Evolutionary conservation across 441 rosid species (phyloP), one percentile per base, ranked within the genome.

Genomic region (Monsonia emarginata): DNA sequence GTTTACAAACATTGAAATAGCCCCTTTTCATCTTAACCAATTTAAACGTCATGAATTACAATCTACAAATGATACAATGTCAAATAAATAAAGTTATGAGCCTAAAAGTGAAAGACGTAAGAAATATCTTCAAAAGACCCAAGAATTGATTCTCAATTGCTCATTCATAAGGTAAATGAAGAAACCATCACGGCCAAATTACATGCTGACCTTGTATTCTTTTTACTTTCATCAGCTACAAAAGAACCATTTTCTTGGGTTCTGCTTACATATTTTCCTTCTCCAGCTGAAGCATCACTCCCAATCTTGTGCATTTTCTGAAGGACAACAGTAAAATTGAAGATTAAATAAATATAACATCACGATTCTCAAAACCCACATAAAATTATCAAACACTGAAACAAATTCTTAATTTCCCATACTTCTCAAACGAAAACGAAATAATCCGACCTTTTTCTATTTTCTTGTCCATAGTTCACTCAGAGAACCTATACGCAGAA

Each of bases 261-360:
- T 26, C 26, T 58, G 36, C 40, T 26, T 10, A 18, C 32, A 10
- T 54, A 63, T 62, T 65, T 65, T 22, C 50, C 69, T 18, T 25
- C 78, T 30, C 63, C 77, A 59, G 46, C 13, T 1, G 75, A 38
- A 66, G 8, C 48, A 24, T 32, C 73, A 54, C 24, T 21, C 57
- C 11, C 60, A 66, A 61, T 66, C 71, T 71, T 68, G 36, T 81
- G 79, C 83, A 79, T 73, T 68, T 71, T 75, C 87, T 83, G 76
- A 6, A 74, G 40, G 46, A 32, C 8, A 13, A 24, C 50, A 9
- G 10, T 1, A 57, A 7, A 16, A 22, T 8, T 0, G 24, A 48
- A 16, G 24, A 48, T 18, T 16, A 48, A 42, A 1, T 24, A 22
- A 48, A 16, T 24, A 48, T 18, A 3, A n/a, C 56, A 48, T 18